Evolutionary conservation across 2,329 filamentous ascomycete genomes (phyloP), one percentile per base, ranked within the genome.

Genomic region (Exophiala oligosperma): DNA sequence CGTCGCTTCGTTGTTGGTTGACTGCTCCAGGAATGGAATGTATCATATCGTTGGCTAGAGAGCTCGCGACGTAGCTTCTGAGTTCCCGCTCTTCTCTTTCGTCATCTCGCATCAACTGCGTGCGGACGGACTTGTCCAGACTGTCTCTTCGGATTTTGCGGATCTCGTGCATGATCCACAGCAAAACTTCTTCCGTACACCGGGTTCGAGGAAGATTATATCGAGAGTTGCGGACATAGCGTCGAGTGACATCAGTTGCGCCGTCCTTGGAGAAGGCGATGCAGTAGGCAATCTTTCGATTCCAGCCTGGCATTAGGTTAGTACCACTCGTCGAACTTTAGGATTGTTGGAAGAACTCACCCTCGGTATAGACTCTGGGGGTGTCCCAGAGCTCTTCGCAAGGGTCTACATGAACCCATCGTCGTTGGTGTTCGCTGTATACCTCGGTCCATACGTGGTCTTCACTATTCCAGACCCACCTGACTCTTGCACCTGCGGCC

Each of bases 401-500:
- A 35, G 88, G 87, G 73, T 99, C 94, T 43, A 97, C 92, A 66
- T 97, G 93, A n/a, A 97, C 83, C 94, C 94, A 99, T 71, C 92
- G 86, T 73, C 89, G 87, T 70, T 93, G 89, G 75, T 96, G 92
- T 63, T 94, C 90, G 2, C 92, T 97, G 77, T 96, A 99, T 12
- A 97, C 89, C 69, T 97, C 94, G 1, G 92, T 96, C 94, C 94
- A 99, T 26, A 97, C 91, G 70, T 97, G 91, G 72, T 97, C 94
- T 74, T 97, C 94, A 29, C 89, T 88, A 67, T 97, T 97, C 94
- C 94, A 99, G 9, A 99, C 89, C 94, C 94, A 99, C 69, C 94
- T 86, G 24, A 97, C 92, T 61, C 93, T 85, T 60, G 89, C 90
- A 50, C 93, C 93, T 12, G 97, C 86, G 3, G 94, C 94, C 60